Evolutionary conservation across 306 rosid genomes (phyloP), one percentile per base, ranked within the genome.

Genomic region (Fagus sylvatica): DNA sequence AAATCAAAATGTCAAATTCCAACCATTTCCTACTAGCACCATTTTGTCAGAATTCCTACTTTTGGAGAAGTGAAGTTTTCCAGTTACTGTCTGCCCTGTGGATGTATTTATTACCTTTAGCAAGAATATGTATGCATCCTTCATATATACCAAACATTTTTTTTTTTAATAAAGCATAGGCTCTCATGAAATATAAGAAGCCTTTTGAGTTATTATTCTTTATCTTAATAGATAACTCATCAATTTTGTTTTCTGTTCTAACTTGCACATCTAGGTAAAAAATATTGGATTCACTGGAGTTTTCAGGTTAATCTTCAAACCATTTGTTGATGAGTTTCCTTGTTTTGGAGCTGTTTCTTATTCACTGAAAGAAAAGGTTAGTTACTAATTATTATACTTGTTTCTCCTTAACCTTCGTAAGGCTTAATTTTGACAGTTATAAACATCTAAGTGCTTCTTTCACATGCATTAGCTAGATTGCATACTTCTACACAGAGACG

Each of bases 251-350:
- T 68, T 82, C 81, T 81, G 75, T 69, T 79, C 78, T 81, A 42
- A 80, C 76, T 80, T 89, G 86, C 83, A 84, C 81, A 48, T 87
- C 68, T 83, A 95, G 98, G 98, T 95, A 82, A 95, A 95, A 92
- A 77, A 92, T 85, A 85, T 95, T 89, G 96, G 93, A 91, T 91
- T 95, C 96, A 92, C 98, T 82, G 98, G 98, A 85, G 97, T 92
- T 87, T 95, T 92, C 93, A 92, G 97, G 94, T 86, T 95, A 89
- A 92, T 95, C 75, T 93, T 95, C 89, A 92, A 91, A 77, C 98
- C 98, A 43, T 90, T 95, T 68, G 95, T 92, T 69, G 76, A 86
- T n/a, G 91, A 88, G 57, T 89, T 95, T 69, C 98, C 98, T 57
- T 86, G 83, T 76, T 95, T 95, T 84, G 98, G 98, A 84, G 98